A percentile compares a stretch with the other conserved stretches of the same genome.
Evolutionary conservation across 2,329 filamentous ascomycete genomes (phyloP).

Genomic region (Zymoseptoria tritici): DNA sequence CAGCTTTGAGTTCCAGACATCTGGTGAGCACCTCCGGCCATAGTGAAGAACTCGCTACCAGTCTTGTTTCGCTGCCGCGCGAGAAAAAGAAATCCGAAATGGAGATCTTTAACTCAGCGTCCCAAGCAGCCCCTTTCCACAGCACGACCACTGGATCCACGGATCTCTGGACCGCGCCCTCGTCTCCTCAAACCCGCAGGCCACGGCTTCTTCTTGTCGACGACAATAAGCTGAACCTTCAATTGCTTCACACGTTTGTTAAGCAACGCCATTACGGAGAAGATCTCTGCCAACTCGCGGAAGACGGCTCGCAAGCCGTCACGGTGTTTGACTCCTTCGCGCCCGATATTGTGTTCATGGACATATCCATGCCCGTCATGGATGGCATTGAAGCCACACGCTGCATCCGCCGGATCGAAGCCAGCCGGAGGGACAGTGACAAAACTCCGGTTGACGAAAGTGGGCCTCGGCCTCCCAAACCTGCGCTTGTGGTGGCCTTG

Average conservation of each 20-base stretch:
- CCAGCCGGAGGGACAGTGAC: conserved; percentile 6
- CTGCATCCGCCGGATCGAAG: conserved; percentile 24
- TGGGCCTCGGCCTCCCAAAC: not conserved
- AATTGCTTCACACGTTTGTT: conserved; percentile 29
- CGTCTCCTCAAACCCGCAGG: conserved; percentile 4
- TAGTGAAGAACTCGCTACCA: not conserved
- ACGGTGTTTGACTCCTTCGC: conserved; percentile 32
- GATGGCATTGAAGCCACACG: conserved; percentile 27
- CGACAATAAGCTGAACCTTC: conserved; percentile 24
- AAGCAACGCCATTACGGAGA: conserved; percentile 15
- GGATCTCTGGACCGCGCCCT: conserved; percentile 2
- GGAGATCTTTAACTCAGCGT: not conserved
- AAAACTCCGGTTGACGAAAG: not conserved
- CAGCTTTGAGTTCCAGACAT: not conserved
- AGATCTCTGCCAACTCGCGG: conserved; percentile 32
- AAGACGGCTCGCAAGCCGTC: conserved; percentile 43
- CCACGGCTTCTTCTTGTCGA: conserved; percentile 22
- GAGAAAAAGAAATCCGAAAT: not conserved
- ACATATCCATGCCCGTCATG: conserved; percentile 31
- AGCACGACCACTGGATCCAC: not conserved
- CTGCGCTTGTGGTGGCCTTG: conserved; percentile 24
- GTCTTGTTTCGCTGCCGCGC: not conserved
- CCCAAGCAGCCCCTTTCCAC: not conserved
- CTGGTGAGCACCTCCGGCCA: not conserved
- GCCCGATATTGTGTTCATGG: conserved; percentile 46